A percentile compares a stretch with the other conserved stretches of the same genome.
These are phyloP conservation scores for Zizania latifolia DNA, from an alignment of 176 grass and related monocot genomes.

Conservation along the genomic window DNA sequence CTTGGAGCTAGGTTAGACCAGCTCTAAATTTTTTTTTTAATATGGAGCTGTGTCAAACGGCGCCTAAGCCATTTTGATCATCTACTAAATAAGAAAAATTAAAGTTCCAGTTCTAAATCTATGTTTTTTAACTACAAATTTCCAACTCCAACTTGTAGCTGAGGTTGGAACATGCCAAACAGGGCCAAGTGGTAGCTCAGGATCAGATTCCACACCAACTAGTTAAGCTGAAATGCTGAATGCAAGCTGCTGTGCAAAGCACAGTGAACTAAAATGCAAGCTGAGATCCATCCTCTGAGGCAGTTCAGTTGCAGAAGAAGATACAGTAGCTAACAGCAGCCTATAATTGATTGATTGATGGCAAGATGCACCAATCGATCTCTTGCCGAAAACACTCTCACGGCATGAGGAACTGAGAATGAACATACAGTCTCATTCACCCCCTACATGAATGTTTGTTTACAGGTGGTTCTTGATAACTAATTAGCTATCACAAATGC, in stretches of 20 bases:
- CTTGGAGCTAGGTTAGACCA: too few species aligned
- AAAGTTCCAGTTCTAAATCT: too few species aligned
- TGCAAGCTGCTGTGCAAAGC: neutral
- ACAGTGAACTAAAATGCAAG: neutral
- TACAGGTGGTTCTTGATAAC: constrained; percentile 37
- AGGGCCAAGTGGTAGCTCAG: neutral
- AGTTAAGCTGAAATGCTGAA: constrained; percentile 13
- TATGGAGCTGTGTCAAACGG: too few species aligned
- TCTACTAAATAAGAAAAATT: too few species aligned
- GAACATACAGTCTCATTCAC: constrained; percentile 23
- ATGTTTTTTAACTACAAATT: too few species aligned
- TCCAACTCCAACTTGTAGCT: too few species aligned
- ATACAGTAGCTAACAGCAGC: too few species aligned
- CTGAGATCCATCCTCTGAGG: neutral
- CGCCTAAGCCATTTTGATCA: too few species aligned
- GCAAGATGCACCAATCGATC: constrained; percentile 1
- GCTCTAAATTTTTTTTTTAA: too few species aligned
- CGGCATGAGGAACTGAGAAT: neutral
- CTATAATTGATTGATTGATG: too few species aligned
- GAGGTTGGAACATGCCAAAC: too few species aligned
- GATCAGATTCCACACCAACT: constrained; percentile 28
- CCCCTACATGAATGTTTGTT: constrained; percentile 38
- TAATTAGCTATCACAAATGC: neutral
- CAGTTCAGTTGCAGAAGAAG: neutral
- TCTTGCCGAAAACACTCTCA: neutral